phyloP scores from a whole-genome alignment of 169 alveolate genomes.

The Ichthyophthirius multifiliis region DNA sequence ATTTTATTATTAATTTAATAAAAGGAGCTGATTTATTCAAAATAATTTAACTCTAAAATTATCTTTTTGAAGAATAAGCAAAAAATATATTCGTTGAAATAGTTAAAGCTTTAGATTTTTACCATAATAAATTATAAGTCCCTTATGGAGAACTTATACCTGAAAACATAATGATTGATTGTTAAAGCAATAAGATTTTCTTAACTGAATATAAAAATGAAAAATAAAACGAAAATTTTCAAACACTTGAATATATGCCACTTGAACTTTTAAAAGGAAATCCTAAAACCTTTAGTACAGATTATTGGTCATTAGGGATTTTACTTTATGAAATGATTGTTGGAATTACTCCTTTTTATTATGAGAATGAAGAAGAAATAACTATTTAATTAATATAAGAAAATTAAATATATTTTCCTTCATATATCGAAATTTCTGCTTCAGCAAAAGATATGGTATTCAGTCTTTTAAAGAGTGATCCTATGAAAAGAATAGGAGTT shows the following conservation, averaged over 20 bases:
- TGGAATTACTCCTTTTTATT: conserved; percentile 69
- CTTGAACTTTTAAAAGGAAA: conserved; percentile 68
- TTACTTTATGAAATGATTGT: conserved; percentile 74
- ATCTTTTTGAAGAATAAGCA: background rate
- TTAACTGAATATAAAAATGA: background rate
- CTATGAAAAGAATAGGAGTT: background rate
- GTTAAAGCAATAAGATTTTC: background rate
- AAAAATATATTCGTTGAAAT: background rate
- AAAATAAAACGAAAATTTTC: conserved; percentile 27
- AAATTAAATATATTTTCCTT: background rate
- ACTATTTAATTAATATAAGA: background rate
- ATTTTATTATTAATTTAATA: background rate
- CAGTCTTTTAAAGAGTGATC: background rate
- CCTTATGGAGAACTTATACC: background rate
- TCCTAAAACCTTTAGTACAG: conserved; percentile 57
- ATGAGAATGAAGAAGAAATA: conserved; percentile 37
- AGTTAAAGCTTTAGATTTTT: background rate
- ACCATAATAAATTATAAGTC: background rate
- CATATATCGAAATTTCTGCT: background rate
- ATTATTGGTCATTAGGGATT: conserved; percentile 73
- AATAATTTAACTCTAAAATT: background rate
- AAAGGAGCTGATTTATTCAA: background rate
- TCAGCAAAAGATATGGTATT: background rate
- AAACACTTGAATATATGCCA: conserved; percentile 77
- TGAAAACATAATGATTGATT: background rate